These are phyloP conservation scores for Calycina marina DNA, from an alignment of 2,329 filamentous ascomycete species.

Conservation along the genomic window DNA sequence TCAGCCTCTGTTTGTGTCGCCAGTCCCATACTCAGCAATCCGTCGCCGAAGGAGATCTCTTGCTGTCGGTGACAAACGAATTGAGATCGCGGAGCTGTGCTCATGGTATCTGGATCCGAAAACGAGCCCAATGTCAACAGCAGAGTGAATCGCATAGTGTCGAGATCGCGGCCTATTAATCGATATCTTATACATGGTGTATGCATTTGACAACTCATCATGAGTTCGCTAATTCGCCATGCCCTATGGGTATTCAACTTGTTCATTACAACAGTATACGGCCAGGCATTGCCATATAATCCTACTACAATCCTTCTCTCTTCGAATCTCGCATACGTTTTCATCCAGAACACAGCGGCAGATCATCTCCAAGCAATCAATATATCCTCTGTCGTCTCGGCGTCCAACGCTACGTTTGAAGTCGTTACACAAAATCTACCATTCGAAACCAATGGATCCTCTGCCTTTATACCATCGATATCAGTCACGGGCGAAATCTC, in stretches of 20 bases:
- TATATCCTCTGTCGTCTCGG: constrained; percentile 40
- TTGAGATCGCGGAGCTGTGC: no score
- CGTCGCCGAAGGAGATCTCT: no score
- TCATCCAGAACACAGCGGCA: constrained; percentile 31
- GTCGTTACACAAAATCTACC: constrained; percentile 43
- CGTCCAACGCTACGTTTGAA: constrained; percentile 29
- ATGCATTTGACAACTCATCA: constrained; percentile 11
- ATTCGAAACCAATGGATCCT: constrained; percentile 40
- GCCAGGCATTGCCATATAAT: constrained; percentile 54
- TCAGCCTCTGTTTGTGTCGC: no score
- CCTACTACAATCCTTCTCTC: constrained; percentile 57
- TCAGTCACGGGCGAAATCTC: constrained; percentile 54
- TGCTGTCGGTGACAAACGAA: no score
- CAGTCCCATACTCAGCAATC: no score
- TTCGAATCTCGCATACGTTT: constrained; percentile 52
- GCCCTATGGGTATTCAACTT: constrained; percentile 11
- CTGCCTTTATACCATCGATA: constrained; percentile 53
- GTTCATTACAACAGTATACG: constrained; percentile 3
- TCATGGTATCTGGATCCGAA: no score
- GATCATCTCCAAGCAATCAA: constrained; percentile 39
- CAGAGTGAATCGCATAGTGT: no score
- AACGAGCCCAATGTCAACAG: no score
- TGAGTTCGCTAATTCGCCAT: constrained; percentile 10
- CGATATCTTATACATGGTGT: constrained; percentile 8
- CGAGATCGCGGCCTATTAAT: constrained; percentile 3